These are phyloP conservation scores for Chloris gayana DNA, from an alignment of 176 grass and related monocot genomes.

Conservation along the genomic window DNA sequence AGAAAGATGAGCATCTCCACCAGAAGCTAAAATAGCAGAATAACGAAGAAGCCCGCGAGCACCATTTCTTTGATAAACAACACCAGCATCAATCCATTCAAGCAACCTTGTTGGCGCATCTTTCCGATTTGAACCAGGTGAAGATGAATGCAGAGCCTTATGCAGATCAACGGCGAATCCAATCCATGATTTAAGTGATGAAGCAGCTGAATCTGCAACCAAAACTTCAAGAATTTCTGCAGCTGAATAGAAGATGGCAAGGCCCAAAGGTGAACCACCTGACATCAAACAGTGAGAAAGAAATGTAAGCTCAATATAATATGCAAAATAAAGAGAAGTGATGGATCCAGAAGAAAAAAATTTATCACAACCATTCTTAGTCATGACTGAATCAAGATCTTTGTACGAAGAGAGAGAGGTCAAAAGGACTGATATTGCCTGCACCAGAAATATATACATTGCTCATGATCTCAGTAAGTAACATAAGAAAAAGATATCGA, in stretches of 20 bases:
- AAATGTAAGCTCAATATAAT: constrained; percentile 12
- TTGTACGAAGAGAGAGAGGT: constrained; percentile 76
- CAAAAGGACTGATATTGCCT: constrained; percentile 90
- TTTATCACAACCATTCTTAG: constrained; percentile 58
- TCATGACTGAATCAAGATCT: constrained; percentile 68
- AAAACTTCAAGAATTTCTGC: constrained; percentile 97
- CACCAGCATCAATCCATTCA: constrained; percentile 98
- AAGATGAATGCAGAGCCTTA: constrained; percentile 91
- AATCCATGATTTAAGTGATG: constrained; percentile 90
- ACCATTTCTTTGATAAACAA: constrained; percentile 95
- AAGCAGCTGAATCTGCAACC: constrained; percentile 87
- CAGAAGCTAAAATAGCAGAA: constrained; percentile 88
- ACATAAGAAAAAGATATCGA: constrained; percentile 33
- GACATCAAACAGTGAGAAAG: constrained; percentile 33
- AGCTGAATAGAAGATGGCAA: constrained; percentile 92
- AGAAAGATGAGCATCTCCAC: constrained; percentile 95
- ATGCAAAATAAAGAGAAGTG: constrained; percentile 18
- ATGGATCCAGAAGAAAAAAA: constrained; percentile 29
- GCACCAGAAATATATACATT: constrained; percentile 31
- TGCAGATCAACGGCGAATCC: constrained; percentile 85
- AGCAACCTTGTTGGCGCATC: constrained; percentile 92
- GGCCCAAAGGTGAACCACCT: constrained; percentile 81
- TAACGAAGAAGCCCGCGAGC: constrained; percentile 85
- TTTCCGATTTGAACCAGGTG: constrained; percentile 92
- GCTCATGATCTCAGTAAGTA: constrained; percentile 31